phyloP scores from a whole-genome alignment of 768 basidiomycete genomes.

The Boletus reticuloceps region DNA sequence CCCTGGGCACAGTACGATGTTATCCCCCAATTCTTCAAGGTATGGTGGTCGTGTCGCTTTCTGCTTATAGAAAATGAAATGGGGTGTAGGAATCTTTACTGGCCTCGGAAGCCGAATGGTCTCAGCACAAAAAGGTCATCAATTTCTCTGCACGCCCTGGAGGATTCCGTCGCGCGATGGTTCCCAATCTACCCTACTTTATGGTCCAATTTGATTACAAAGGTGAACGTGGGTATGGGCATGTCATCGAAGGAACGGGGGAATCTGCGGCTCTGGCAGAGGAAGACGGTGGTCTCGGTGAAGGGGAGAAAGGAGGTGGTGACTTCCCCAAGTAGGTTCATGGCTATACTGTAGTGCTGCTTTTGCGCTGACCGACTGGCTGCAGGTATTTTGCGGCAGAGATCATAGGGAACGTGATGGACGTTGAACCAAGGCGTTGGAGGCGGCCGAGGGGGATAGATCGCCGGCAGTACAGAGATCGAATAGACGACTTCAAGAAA shows the following conservation, averaged over 20 bases:
- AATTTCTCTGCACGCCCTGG: conserved; percentile 89
- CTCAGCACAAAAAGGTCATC: conserved; percentile 95
- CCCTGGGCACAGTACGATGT: conserved; percentile 86
- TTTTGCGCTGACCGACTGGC: conserved; percentile 4
- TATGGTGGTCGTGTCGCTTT: conserved; percentile 22
- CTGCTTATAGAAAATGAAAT: conserved; percentile 6
- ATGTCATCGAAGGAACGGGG: conserved; percentile 91
- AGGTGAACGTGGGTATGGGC: conserved; percentile 96
- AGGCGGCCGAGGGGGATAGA: conserved; percentile 75
- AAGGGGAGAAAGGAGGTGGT: conserved; percentile 87
- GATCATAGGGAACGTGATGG: conserved; percentile 89
- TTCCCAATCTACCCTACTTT: conserved; percentile 96
- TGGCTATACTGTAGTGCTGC: not conserved
- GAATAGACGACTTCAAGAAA: conserved; percentile 67
- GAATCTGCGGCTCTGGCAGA: conserved; percentile 61
- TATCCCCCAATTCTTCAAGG: conserved; percentile 92
- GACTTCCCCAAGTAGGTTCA: conserved; percentile 78
- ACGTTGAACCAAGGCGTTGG: conserved; percentile 86
- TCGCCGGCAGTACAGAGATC: conserved; percentile 61
- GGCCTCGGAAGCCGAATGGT: conserved; percentile 94
- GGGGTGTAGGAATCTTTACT: conserved; percentile 80
- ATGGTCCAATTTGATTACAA: conserved; percentile 99
- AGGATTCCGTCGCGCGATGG: conserved; percentile 93
- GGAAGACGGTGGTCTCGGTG: conserved; percentile 65
- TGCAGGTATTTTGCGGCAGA: conserved; percentile 90